A percentile compares a stretch with the other conserved stretches of the same genome.
Evolutionary conservation across 768 basidiomycete genomes (phyloP).

Genomic region (Filobasidium wieringae): DNA sequence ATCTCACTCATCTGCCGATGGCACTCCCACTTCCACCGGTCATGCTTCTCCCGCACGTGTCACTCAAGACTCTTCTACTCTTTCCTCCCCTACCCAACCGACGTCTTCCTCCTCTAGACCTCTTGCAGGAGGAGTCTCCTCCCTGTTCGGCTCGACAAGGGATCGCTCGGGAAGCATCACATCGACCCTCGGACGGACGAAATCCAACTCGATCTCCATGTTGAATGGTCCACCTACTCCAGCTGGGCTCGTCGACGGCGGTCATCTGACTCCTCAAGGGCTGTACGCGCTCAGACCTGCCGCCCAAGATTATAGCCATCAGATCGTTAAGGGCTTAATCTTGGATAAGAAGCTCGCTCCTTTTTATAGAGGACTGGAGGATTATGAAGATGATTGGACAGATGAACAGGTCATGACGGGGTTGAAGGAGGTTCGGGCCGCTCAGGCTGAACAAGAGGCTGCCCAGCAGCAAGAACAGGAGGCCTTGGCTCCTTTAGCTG

Average conservation of each 20-base stretch:
- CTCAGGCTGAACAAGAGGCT: constrained; percentile 20
- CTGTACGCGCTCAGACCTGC: constrained; percentile 29
- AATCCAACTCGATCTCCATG: background rate
- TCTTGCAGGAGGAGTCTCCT: background rate
- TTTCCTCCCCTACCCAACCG: background rate
- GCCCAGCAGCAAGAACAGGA: background rate
- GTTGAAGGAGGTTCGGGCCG: constrained; percentile 55
- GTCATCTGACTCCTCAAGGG: constrained; percentile 35
- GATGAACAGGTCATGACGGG: constrained; percentile 74
- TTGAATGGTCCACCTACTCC: constrained; percentile 23
- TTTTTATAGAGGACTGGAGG: constrained; percentile 91
- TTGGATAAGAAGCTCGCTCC: constrained; percentile 78
- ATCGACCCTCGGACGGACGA: background rate
- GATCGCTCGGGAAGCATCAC: background rate
- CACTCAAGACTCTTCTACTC: too few relatives aligned
- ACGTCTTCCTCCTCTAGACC: background rate
- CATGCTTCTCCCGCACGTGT: background rate
- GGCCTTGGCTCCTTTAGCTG: background rate
- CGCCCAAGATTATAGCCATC: constrained; percentile 72
- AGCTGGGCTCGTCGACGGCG: constrained; percentile 28
- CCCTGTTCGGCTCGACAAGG: background rate
- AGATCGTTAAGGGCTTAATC: constrained; percentile 75
- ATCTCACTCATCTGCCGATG: background rate
- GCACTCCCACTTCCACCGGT: background rate
- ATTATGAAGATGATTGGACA: constrained; percentile 79